Percentiles rank a stretch among this genome's conserved stretches.
Conservation (phyloP, 108 stramenopile genomes). For the Conticribra weissflogii region DNA sequence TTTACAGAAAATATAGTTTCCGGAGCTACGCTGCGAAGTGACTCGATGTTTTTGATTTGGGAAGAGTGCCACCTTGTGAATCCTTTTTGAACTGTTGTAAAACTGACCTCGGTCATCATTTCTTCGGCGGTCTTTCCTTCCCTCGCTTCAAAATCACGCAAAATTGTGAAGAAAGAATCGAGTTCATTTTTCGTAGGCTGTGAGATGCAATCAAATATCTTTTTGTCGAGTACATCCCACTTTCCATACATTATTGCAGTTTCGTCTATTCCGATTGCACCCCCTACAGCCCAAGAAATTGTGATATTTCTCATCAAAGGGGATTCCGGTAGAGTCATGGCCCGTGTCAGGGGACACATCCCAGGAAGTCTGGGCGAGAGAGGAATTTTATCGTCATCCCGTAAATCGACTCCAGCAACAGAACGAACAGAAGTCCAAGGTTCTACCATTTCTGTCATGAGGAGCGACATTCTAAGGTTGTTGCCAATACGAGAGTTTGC, state of each 20-base stretch:
- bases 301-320: conserved; percentile 29
- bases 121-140: conserved; percentile 41
- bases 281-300: conserved; percentile 86
- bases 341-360: conserved; percentile 31
- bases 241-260: conserved; percentile 73
- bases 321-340: conserved; percentile 38
- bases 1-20: conserved; percentile 63
- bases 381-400: conserved; percentile 66
- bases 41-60: not conserved
- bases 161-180: conserved; percentile 41
- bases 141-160: conserved; percentile 39
- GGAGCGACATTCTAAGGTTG: conserved; percentile 86
- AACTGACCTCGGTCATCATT: conserved; percentile 38
- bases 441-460: conserved; percentile 86
- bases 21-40: not conserved
- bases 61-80: conserved; percentile 42
- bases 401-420: conserved; percentile 54
- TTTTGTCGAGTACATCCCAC: conserved; percentile 57
- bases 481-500: conserved; percentile 87
- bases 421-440: conserved; percentile 81
- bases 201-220: conserved; percentile 52
- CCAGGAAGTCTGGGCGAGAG: conserved; percentile 30
- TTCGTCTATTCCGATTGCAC: conserved; percentile 73
- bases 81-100: conserved; percentile 40
- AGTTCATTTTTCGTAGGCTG: conserved; percentile 57